Conservation (phyloP, 495 filamentous ascomycete genomes). For the Penicillium antarcticum region DNA sequence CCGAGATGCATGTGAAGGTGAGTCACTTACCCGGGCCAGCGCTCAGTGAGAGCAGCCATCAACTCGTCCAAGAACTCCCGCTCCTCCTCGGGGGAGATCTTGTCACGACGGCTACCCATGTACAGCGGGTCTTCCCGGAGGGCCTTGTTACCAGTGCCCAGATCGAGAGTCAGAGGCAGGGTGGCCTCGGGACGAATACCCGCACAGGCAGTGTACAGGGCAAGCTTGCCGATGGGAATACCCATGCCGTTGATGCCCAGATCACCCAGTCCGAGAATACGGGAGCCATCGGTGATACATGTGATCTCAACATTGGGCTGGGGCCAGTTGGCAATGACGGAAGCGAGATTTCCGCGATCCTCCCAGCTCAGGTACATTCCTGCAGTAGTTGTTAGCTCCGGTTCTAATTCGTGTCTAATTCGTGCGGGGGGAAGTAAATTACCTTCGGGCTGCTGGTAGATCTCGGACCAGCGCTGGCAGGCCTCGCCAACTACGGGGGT, state of each 20-base stretch:
- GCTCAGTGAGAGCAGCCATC: constrained; percentile 86
- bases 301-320: constrained; percentile 87
- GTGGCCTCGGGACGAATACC: constrained; percentile 92
- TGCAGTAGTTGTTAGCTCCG: constrained; percentile 32
- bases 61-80: constrained; percentile 95
- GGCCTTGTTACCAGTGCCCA: constrained; percentile 85
- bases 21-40: constrained; percentile 68
- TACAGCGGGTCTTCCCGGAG: constrained; percentile 92
- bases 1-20: constrained; percentile 15
- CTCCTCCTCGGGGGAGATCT: constrained; percentile 76
- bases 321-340: constrained; percentile 88
- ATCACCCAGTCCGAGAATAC: constrained; percentile 93
- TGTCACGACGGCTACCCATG: constrained; percentile 81
- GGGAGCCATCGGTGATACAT: constrained; percentile 94
- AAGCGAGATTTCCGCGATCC: constrained; percentile 77
- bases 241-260: constrained; percentile 97
- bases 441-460: constrained; percentile 94
- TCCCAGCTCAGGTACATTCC: constrained; percentile 88
- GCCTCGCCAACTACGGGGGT: constrained; percentile 97
- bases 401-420: constrained; percentile 21
- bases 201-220: constrained; percentile 92
- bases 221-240: constrained; percentile 93
- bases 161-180: constrained; percentile 86
- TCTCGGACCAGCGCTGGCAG: constrained; percentile 90
- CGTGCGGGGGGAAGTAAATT: constrained; percentile 13